These are phyloP conservation scores for Epichloe scottii DNA, from an alignment of 2,329 filamentous ascomycete genomes.

Conservation along the genomic window DNA sequence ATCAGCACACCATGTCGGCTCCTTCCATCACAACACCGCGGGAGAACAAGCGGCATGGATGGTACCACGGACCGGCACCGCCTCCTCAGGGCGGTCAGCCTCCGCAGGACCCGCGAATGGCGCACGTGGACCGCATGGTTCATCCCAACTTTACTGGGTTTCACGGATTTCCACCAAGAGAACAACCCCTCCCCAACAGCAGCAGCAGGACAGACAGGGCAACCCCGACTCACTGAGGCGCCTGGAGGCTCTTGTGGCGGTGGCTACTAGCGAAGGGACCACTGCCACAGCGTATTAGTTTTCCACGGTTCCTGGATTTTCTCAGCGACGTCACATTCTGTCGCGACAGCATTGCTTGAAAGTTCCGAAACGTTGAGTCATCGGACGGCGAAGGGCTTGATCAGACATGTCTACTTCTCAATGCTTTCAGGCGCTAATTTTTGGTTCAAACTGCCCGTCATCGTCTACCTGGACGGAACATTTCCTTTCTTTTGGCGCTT, in stretches of 20 bases:
- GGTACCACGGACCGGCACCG: slow-evolving; percentile 49
- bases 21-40: slow-evolving; percentile 43
- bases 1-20: slow-evolving; percentile 49
- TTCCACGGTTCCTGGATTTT: not conserved
- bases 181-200: slow-evolving; percentile 10
- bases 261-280: slow-evolving; percentile 31
- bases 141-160: slow-evolving; percentile 44
- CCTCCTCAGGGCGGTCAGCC: slow-evolving; percentile 22
- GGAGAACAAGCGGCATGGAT: slow-evolving; percentile 54
- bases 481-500: too few species aligned
- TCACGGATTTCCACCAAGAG: slow-evolving; percentile 33
- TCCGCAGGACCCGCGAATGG: slow-evolving; percentile 20
- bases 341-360: too few species aligned
- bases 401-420: too few species aligned
- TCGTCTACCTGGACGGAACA: too few species aligned
- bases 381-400: too few species aligned
- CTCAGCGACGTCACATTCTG: too few species aligned
- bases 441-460: too few species aligned
- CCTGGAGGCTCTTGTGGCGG: slow-evolving; percentile 30
- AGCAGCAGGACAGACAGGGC: slow-evolving; percentile 17
- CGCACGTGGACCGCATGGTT: slow-evolving; percentile 42
- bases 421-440: too few species aligned
- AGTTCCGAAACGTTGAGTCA: too few species aligned
- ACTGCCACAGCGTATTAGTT: slow-evolving; percentile 27
- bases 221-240: slow-evolving; percentile 24